A percentile compares a stretch with the other conserved stretches of the same genome.
Conservation (phyloP, 106 monocot species). For the Hemerocallis citrina region DNA sequence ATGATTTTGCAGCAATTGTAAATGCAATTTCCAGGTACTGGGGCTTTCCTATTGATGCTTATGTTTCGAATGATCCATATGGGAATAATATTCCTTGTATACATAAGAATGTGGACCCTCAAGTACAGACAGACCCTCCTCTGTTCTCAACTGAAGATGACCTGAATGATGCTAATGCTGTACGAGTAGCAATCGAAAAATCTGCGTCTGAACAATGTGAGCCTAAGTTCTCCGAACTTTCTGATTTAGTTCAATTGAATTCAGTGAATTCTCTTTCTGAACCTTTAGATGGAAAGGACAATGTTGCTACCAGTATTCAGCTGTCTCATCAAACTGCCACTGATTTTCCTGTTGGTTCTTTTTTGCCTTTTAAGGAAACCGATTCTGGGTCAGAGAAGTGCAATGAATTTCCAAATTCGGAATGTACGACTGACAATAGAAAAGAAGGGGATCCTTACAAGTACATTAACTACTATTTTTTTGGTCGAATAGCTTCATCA, state of each 20-base stretch:
- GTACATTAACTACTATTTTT: slow-evolving; percentile 75
- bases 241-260: slow-evolving; percentile 14
- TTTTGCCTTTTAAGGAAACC: slow-evolving; percentile 2
- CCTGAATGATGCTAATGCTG: neutral
- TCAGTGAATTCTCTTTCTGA: slow-evolving; percentile 10
- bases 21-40: slow-evolving; percentile 37
- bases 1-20: slow-evolving; percentile 34
- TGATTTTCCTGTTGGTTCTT: slow-evolving; percentile 8
- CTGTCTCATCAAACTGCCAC: slow-evolving; percentile 5
- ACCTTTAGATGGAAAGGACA: neutral
- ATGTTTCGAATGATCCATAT: slow-evolving; percentile 5
- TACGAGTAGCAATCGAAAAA: neutral
- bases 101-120: slow-evolving; percentile 1
- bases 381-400: slow-evolving; percentile 8
- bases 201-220: slow-evolving; percentile 15
- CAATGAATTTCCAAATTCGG: slow-evolving; percentile 4
- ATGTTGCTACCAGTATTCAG: slow-evolving; percentile 8
- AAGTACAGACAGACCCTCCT: neutral
- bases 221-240: neutral
- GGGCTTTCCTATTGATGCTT: slow-evolving; percentile 13
- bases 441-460: slow-evolving; percentile 26
- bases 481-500: slow-evolving; percentile 64
- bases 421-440: slow-evolving; percentile 8
- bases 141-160: neutral
- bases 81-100: neutral